Base-by-base conservation (phyloP, 176 grass and related monocot genomes). In the Ensete ventricosum region DNA sequence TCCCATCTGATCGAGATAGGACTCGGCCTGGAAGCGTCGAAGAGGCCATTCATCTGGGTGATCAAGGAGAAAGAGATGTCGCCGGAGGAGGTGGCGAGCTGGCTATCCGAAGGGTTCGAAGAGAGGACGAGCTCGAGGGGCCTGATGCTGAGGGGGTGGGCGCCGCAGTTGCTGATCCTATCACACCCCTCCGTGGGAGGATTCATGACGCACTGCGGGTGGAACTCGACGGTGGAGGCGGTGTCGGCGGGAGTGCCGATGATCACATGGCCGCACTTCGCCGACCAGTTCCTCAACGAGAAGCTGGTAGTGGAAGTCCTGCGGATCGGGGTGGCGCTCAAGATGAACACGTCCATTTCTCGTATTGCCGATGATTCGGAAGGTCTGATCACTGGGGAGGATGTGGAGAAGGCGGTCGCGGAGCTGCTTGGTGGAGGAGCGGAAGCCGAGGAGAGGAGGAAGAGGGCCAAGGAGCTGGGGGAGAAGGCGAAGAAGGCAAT, bases 171-270 rank as follows among this genome's bases (percentile, higher is more conserved):
- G 49, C 3, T 63, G 53, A 84, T 88, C 73, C 75, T 84, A 48
- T 78, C 86, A 54, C 86, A 88, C 69, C 78, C 58, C 1, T 73
- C 78, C 9, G 50, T 73, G 1, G 84, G 84, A 0, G 79, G 79
- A 50, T 86, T 86, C 55, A 77, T 86, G 50, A 86, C 78, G 43
- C 84, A 86, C 74, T 78, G 84, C 52, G 84, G 84, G 43, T 86
- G 84, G 84, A 86, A 86, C 79, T 82, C 84, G 14, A 55, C 54
- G 48, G n/a, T 86, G 70, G 84, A 86, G 71, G 50, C 71, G 14
- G 71, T 85, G 17, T 71, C 63, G 16, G 60, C 16, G 0, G 83
- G 83, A 2, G 3, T 85, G 65, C 83, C 83, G 12, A 57, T 85
- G 83, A 64, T 85, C 10, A 85, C 83, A 52, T 85, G 83, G 78